These are phyloP conservation scores for Alternaria consortialis DNA, from an alignment of 2,329 filamentous ascomycete species.

Conservation along the genomic window DNA sequence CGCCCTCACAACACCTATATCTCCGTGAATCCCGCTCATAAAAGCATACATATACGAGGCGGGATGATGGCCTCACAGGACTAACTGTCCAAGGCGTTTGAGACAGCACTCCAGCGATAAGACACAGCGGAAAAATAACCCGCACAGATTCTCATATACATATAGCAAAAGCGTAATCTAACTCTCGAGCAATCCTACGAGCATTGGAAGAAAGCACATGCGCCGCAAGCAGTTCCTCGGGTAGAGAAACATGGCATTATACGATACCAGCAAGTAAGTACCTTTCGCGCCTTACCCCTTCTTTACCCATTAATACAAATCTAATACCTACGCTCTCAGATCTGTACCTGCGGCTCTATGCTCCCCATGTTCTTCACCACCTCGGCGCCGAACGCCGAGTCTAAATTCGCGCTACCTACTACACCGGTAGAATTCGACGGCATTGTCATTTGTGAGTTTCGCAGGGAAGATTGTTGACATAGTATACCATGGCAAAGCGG, in stretches of 20 bases:
- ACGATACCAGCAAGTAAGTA: slow-evolving; percentile 45
- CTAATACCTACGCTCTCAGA: slow-evolving; percentile 11
- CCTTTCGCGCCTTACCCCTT: not conserved
- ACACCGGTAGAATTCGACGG: slow-evolving; percentile 41
- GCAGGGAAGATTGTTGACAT: slow-evolving; percentile 24
- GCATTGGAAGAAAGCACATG: slow-evolving; percentile 49
- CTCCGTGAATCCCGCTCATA: not conserved
- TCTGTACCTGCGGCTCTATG: slow-evolving; percentile 26
- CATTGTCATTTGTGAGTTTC: slow-evolving; percentile 37
- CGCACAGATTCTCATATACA: slow-evolving; percentile 30
- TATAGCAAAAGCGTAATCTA: slow-evolving; percentile 17
- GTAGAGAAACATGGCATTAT: slow-evolving; percentile 46
- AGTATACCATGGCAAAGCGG: not conserved
- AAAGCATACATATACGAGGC: not conserved
- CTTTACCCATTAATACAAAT: not conserved
- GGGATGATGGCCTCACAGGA: not conserved
- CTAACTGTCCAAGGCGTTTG: not conserved
- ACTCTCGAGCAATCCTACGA: slow-evolving; percentile 46
- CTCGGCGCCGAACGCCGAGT: slow-evolving; percentile 32
- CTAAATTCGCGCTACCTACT: slow-evolving; percentile 12
- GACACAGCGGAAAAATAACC: slow-evolving; percentile 4
- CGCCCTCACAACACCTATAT: not conserved
- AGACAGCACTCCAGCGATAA: not conserved
- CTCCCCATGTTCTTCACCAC: slow-evolving; percentile 17
- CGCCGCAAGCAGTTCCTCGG: slow-evolving; percentile 47